Conservation (phyloP, 2,329 filamentous ascomycete genomes). For the Dissoconium aciculare region DNA sequence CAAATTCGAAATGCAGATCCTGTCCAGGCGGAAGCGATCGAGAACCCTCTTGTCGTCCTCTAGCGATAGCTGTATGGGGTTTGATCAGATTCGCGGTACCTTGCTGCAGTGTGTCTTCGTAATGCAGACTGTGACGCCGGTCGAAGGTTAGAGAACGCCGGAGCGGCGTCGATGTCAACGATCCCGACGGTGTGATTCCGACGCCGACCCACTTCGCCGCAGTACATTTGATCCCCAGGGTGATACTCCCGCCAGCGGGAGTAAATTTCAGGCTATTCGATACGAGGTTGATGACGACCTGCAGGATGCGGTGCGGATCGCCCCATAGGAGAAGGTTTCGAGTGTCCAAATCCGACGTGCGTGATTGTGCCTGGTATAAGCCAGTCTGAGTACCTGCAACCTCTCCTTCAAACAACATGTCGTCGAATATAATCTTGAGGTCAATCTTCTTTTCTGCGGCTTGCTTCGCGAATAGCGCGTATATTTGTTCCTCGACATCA, state of each 20-base stretch:
- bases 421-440: conserved; percentile 52
- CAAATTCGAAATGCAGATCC: conserved; percentile 64
- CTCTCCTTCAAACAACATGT: conserved; percentile 54
- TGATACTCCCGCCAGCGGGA: conserved; percentile 56
- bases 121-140: conserved; percentile 1
- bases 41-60: not conserved
- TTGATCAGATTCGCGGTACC: conserved; percentile 11
- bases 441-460: conserved; percentile 66
- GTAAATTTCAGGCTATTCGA: conserved; percentile 91
- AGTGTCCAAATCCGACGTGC: conserved; percentile 35
- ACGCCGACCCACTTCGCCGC: not conserved
- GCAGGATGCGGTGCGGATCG: conserved; percentile 75
- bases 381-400: conserved; percentile 15
- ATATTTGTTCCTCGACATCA: conserved; percentile 67
- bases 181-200: not conserved
- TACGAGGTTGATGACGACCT: conserved; percentile 82
- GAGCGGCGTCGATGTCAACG: not conserved
- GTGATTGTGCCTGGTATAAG: conserved; percentile 9
- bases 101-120: conserved; percentile 1
- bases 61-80: conserved; percentile 5
- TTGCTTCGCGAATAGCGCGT: conserved; percentile 80
- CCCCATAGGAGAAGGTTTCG: conserved; percentile 81
- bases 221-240: conserved; percentile 56
- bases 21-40: conserved; percentile 41
- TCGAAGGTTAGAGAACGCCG: not conserved